These are phyloP conservation scores for Wickerhamiella lipophila DNA, from an alignment of 805 yeast species.

Conservation along the genomic window DNA sequence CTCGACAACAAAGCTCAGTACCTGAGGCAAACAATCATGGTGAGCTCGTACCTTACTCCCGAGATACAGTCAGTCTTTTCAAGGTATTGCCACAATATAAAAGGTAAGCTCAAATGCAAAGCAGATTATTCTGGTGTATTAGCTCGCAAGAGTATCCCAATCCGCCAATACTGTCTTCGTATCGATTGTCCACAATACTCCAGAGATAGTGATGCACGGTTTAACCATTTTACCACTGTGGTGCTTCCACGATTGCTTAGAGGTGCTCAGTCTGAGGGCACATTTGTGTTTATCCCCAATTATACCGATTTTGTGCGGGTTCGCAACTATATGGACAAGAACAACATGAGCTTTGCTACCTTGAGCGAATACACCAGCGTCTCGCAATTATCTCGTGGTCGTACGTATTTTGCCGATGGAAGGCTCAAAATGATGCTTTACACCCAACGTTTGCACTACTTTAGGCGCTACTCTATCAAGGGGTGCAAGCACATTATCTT, in stretches of 20 bases:
- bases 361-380: slow-evolving; percentile 74
- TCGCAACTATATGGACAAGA: slow-evolving; percentile 49
- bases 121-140: slow-evolving; percentile 45
- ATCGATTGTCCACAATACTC: slow-evolving; percentile 44
- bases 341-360: slow-evolving; percentile 54
- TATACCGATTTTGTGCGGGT: slow-evolving; percentile 77
- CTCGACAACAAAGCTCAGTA: slow-evolving; percentile 66
- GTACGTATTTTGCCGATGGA: slow-evolving; percentile 55
- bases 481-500: slow-evolving; percentile 77
- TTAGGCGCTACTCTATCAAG: slow-evolving; percentile 66
- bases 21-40: slow-evolving; percentile 66
- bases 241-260: slow-evolving; percentile 57
- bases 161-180: slow-evolving; percentile 48
- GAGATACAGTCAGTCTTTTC: slow-evolving; percentile 52
- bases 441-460: slow-evolving; percentile 89
- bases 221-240: slow-evolving; percentile 63
- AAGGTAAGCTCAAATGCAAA: slow-evolving; percentile 28
- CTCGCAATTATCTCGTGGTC: slow-evolving; percentile 54
- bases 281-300: slow-evolving; percentile 68
- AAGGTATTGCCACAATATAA: slow-evolving; percentile 28
- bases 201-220: slow-evolving; percentile 70
- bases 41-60: slow-evolving; percentile 70
- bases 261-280: slow-evolving; percentile 55
- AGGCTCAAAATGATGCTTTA: slow-evolving; percentile 63
- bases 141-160: slow-evolving; percentile 48